phyloP scores from a whole-genome alignment of 306 rosid species.

The Glycine latifolia region DNA sequence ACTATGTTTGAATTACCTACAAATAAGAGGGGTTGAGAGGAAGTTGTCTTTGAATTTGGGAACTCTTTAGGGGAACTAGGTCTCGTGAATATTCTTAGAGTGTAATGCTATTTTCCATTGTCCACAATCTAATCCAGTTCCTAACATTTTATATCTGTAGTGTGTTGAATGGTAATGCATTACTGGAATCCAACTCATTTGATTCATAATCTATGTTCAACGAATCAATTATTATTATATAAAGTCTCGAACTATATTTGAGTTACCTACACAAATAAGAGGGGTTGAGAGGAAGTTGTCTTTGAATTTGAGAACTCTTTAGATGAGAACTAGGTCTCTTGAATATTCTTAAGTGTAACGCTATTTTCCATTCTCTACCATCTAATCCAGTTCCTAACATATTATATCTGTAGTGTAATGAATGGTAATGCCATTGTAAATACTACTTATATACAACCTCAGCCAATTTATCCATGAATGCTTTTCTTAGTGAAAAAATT shows the following conservation, averaged over 20 bases:
- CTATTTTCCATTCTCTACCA: not conserved
- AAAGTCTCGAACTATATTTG: too few species aligned
- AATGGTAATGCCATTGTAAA: slow-evolving; percentile 30
- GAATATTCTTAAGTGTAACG: not conserved
- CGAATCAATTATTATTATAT: too few species aligned
- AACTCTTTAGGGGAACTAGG: not conserved
- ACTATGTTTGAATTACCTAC: too few species aligned
- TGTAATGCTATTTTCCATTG: not conserved
- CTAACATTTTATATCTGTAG: not conserved
- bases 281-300: too few species aligned
- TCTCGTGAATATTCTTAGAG: not conserved
- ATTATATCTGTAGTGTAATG: not conserved
- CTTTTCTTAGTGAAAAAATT: slow-evolving; percentile 2
- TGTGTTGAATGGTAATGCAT: not conserved
- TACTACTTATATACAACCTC: slow-evolving; percentile 21
- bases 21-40: too few species aligned
- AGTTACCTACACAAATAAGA: too few species aligned
- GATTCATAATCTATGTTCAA: too few species aligned
- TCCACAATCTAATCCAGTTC: not conserved
- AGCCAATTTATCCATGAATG: not conserved
- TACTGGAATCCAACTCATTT: too few species aligned
- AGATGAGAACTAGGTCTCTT: not conserved
- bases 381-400: not conserved
- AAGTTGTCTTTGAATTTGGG: too few species aligned
- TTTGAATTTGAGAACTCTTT: too few species aligned